Percentiles rank a stretch among this genome's conserved stretches.
phyloP scores from a whole-genome alignment of 2,329 filamentous ascomycete species.

The Phoma herbarum region DNA sequence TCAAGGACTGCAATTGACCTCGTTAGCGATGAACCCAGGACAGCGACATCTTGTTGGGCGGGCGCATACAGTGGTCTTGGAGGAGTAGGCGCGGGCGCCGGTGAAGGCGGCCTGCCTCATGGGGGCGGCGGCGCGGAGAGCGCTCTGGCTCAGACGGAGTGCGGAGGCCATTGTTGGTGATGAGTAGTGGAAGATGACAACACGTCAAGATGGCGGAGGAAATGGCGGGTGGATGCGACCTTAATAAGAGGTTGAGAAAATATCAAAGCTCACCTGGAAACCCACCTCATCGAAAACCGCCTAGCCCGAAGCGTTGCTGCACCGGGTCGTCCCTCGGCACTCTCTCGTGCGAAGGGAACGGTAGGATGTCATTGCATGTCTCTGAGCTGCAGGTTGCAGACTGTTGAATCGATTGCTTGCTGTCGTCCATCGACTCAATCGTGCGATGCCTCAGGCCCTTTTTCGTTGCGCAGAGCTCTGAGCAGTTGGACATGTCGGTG shows the following conservation, averaged over 20 bases:
- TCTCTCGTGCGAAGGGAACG: conserved; percentile 13
- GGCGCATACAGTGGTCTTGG: conserved; percentile 80
- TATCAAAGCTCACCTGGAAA: conserved; percentile 21
- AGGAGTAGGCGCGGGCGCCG: conserved; percentile 88
- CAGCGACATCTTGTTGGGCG: background rate
- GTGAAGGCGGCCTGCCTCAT: conserved; percentile 79
- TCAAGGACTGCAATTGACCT: conserved; percentile 74
- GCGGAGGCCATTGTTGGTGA: conserved; percentile 78
- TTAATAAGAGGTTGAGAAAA: conserved; percentile 40
- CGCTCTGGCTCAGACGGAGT: conserved; percentile 80
- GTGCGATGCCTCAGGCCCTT: background rate
- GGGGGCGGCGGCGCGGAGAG: conserved; percentile 76
- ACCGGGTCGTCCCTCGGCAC: conserved; percentile 11
- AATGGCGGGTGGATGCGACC: conserved; percentile 43
- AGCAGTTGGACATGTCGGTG: conserved; percentile 1
- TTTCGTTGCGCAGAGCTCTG: background rate
- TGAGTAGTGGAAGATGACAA: conserved; percentile 35
- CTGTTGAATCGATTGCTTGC: background rate
- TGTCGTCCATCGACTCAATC: background rate
- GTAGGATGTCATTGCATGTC: background rate
- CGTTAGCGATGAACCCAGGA: conserved; percentile 37
- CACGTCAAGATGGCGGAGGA: conserved; percentile 45
- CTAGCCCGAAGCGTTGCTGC: conserved; percentile 8
- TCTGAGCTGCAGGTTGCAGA: background rate
- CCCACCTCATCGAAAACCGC: conserved; percentile 9